Evolutionary conservation across 2,329 filamentous ascomycete genomes (phyloP).

Genomic region (Epichloe amarillans): DNA sequence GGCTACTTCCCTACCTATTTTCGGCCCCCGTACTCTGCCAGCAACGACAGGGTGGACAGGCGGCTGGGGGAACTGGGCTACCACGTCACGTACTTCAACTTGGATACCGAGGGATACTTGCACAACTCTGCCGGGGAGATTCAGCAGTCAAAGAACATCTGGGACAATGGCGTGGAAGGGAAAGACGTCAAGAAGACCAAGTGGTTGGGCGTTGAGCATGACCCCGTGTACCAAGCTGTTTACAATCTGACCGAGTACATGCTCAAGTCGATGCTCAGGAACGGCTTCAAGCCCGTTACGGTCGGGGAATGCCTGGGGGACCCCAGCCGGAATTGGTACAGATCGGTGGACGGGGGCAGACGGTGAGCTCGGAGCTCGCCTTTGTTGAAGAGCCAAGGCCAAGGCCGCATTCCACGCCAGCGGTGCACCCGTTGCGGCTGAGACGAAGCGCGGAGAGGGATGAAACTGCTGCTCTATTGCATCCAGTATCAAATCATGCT

Average conservation of each 20-base stretch:
- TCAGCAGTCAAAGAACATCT: slow-evolving; percentile 27
- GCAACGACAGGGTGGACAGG: slow-evolving; percentile 24
- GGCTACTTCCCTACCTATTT: slow-evolving; percentile 30
- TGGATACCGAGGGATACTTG: slow-evolving; percentile 48
- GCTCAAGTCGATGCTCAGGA: slow-evolving; percentile 24
- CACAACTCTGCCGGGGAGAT: slow-evolving; percentile 36
- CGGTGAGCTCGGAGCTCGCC: background rate
- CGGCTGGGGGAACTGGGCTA: slow-evolving; percentile 35
- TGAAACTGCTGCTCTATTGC: too few species aligned
- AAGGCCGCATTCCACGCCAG: background rate
- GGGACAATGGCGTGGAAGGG: slow-evolving; percentile 24
- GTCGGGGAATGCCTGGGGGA: slow-evolving; percentile 12
- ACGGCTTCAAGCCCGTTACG: slow-evolving; percentile 33
- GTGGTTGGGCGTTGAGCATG: slow-evolving; percentile 41
- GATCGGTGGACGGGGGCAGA: background rate
- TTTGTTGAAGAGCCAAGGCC: background rate
- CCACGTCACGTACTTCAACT: slow-evolving; percentile 44
- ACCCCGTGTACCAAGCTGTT: slow-evolving; percentile 32
- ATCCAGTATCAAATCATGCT: too few species aligned
- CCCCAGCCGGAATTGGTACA: background rate
- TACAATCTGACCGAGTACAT: slow-evolving; percentile 30
- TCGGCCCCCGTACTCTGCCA: slow-evolving; percentile 34
- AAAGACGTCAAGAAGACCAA: slow-evolving; percentile 12
- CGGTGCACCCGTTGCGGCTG: background rate
- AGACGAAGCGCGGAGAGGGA: too few species aligned